Conservation (phyloP, 306 rosid genomes). For the Albizia julibrissin region DNA sequence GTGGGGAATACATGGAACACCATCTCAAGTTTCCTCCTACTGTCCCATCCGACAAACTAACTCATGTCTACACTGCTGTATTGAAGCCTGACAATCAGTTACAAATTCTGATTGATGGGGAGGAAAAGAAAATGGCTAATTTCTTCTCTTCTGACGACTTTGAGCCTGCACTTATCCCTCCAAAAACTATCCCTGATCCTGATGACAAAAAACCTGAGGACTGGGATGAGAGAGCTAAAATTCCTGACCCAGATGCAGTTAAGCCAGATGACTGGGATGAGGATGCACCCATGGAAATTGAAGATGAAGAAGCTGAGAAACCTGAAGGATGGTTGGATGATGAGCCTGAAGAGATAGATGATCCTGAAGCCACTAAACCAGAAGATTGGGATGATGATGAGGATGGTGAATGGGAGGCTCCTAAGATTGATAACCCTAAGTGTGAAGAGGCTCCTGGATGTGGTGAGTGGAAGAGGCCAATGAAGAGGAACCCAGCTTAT, state of each 20-base stretch:
- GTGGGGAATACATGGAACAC: constrained; percentile 81
- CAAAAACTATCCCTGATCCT: constrained; percentile 91
- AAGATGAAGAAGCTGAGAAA: constrained; percentile 88
- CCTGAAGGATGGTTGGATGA: constrained; percentile 99
- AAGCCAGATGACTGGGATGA: constrained; percentile 99
- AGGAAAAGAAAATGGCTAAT: constrained; percentile 58
- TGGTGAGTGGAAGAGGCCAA: constrained; percentile 95
- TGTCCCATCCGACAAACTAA: constrained; percentile 82
- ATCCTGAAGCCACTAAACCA: constrained; percentile 87
- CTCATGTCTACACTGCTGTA: constrained; percentile 91
- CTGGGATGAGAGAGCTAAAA: constrained; percentile 94
- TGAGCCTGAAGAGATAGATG: constrained; percentile 92
- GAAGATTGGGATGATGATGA: constrained; percentile 97
- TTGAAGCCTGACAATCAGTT: constrained; percentile 57
- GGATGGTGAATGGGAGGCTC: constrained; percentile 95
- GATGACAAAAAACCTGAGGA: constrained; percentile 97
- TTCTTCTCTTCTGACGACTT: constrained; percentile 84
- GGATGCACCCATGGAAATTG: constrained; percentile 91
- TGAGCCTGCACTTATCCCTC: constrained; percentile 80
- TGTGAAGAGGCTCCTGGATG: constrained; percentile 85
- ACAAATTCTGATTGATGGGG: constrained; percentile 52
- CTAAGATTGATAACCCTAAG: constrained; percentile 79
- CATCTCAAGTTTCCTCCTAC: constrained; percentile 87
- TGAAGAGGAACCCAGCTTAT: constrained; percentile 87
- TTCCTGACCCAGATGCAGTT: constrained; percentile 79